Percentiles rank a stretch among this genome's conserved stretches.
phyloP scores from a whole-genome alignment of 768 basidiomycete genomes.

The Coprinopsis cinerea region DNA sequence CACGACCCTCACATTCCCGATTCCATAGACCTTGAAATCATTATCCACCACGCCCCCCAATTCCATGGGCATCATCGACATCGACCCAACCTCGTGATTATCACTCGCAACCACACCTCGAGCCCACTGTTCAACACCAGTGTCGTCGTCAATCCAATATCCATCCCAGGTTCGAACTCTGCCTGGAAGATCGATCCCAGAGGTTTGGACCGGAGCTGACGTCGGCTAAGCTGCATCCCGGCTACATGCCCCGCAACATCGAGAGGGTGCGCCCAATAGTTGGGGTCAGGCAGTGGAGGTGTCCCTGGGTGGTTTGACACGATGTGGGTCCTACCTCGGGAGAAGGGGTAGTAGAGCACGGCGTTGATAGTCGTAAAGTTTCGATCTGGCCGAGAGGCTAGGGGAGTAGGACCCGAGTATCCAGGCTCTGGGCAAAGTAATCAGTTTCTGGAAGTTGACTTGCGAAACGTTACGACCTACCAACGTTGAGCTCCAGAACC shows the following conservation, averaged over 20 bases:
- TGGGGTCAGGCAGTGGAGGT: slow-evolving; percentile 45
- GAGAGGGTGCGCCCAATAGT: slow-evolving; percentile 31
- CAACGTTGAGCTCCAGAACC: slow-evolving; percentile 25
- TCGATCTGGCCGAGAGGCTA: slow-evolving; percentile 16
- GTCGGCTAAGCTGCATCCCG: slow-evolving; percentile 25
- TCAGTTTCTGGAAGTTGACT: not conserved
- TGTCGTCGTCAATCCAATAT: slow-evolving; percentile 14
- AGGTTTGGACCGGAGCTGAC: slow-evolving; percentile 23
- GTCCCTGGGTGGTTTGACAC: slow-evolving; percentile 33
- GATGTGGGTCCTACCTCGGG: slow-evolving; percentile 43
- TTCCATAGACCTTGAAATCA: slow-evolving; percentile 29
- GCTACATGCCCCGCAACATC: slow-evolving; percentile 27
- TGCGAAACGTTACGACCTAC: slow-evolving; percentile 12
- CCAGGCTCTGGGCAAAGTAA: slow-evolving; percentile 22
- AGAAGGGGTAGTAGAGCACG: slow-evolving; percentile 30
- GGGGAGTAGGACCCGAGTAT: slow-evolving; percentile 23
- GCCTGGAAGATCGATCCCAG: slow-evolving; percentile 23
- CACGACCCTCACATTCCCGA: slow-evolving; percentile 28
- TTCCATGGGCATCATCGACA: slow-evolving; percentile 34
- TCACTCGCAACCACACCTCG: slow-evolving; percentile 22
- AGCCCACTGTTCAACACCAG: slow-evolving; percentile 21
- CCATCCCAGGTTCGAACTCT: slow-evolving; percentile 27
- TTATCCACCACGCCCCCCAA: slow-evolving; percentile 34
- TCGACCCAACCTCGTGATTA: slow-evolving; percentile 30
- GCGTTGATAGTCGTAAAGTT: slow-evolving; percentile 29